Base-by-base conservation (phyloP, 2,329 filamentous ascomycete species). In the Nigrospora osmanthi region DNA sequence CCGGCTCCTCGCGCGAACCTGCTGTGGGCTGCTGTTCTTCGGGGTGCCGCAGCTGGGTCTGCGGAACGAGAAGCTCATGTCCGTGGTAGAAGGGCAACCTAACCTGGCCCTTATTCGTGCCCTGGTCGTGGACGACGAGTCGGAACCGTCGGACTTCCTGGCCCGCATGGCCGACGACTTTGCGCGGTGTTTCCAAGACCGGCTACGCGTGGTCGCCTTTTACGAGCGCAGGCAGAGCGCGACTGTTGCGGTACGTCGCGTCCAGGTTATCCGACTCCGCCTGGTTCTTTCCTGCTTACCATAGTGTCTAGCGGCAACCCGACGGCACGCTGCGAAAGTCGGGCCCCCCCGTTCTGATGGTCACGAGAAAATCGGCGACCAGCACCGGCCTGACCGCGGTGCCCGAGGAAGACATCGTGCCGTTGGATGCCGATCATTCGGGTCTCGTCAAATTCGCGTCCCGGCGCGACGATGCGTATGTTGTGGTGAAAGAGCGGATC, bases 21-120 rank as follows among this genome's bases (percentile, higher is more conserved):
- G 50, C 19, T 52, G 47, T 35, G 54, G 53, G 11, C 17, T 58
- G 36, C 15, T 61, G 12, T 53, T 61, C 30, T 61, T 61, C 35
- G 57, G 57, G 12, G 54, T 61, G 7, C 58, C 57, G 7, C 58
- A 62, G 11, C 51, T 52, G 19, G 56, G 58, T 2, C 42, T 58
- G 13, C 44, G 51, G 30, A 52, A 57, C 33, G 23, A 49, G 3
- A 49, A 51, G 28, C 40, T 60, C 15, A 32, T 31, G 12, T 49
- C 40, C 19, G 34, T 60, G 15, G 53, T 58, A 1, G 40, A 44
- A 15, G 53, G 52, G 4, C 49, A 56, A 33, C 56, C 57, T 1
- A 59, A 58, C 16, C 42, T 54, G 35, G 35, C 36, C 2, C 41
- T 58, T 13, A 52, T 59, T 10, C n/a, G 33, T 6, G 43, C 51